Base-by-base conservation (phyloP, 1,284 basidiomycete genomes). In the Ceratobasidium sp. region DNA sequence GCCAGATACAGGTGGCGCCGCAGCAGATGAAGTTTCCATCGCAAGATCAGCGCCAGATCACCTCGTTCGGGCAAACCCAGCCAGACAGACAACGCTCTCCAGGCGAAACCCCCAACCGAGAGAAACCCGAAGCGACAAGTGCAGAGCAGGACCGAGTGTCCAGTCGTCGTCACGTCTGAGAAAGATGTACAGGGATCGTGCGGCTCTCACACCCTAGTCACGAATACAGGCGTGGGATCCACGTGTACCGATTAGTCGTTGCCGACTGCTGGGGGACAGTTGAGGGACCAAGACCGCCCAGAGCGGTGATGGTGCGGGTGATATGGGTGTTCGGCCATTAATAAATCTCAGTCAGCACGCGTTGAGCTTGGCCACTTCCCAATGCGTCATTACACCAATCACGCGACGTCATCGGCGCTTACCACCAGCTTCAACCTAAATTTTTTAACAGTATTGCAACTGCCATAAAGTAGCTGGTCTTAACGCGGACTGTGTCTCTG, bases 121-220 rank as follows among this genome's bases (percentile, higher is more conserved):
- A 31, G 39, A 48, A 46, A 9, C 39, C 24, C 5, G 29, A 53
- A 58, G 8, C 24, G 37, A 24, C 31, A 27, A 58, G 31, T 5
- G 13, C 31, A 53, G 58, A 49, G 34, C 39, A 51, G 41, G 51
- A 31, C 43, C 54, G 24, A 71, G 54, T n/a, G 41, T 48, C 39
- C 22, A 34, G 58, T 72, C 69, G 69, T 59, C 29, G 68, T 31
- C 54, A 51, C 43, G 58, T 62, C 29, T 59, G 34, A 41, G 16
- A 56, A 29, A 37, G 49, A 48, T 54, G 43, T 72, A 62, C 58
- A 59, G 58, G 37, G 58, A 41, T 53, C 69, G 46, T 39, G 58
- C 69, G 69, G 69, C 58, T 72, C 69, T 72, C 69, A 72, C 69
- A 63, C 39, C 39, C 61, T 48, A 29, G 39, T 39, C 43, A 43